Evolutionary conservation across 2,329 filamentous ascomycete species (phyloP), one percentile per base, ranked within the genome.

Genomic region (Paramyrothecium sp.): DNA sequence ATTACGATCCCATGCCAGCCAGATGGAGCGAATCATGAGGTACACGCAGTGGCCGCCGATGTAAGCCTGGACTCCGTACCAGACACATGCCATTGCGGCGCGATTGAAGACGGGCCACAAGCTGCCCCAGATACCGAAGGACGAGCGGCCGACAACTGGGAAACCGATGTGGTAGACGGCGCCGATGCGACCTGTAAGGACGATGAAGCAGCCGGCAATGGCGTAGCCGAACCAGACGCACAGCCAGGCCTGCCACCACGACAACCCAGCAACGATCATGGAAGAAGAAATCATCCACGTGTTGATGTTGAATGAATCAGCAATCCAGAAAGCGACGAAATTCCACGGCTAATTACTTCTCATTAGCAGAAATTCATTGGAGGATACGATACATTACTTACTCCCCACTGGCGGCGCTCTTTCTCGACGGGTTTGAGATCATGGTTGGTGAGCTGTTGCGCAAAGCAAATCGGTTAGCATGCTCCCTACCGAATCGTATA

Each of bases 201-300:
- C 89, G 61, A 96, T 82, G 73, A 97, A 96, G 69, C 76, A 77
- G 33, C 81, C 91, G 0, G 92, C 86, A 61, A 96, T 87, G 44
- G 86, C 80, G 69, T 97, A 96, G 55, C 93, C 92, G 26, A 93
- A 76, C 88, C 92, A 94, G 48, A 97, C 90, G 68, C 90, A 92
- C n/a, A 92, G 76, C 88, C 89, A 92, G 16, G 90, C 89, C 75
- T 96, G 91, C 92, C 92, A 96, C 92, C 92, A 96, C 8, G 90
- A 91, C 21, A 96, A 79, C 13, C 91, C 91, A 51, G 77, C 79
- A 1, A 89, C 83, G 34, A 96, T 91, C 84, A 92, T 92, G 41
- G 89, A 87, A 1, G 89, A 91, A 0, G 90, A 89, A 61, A 96
- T 95, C 91, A 96, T 96, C 92, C 91, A 96, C 2, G 91, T 95